Evolutionary conservation across 2,329 filamentous ascomycete genomes (phyloP), one percentile per base, ranked within the genome.

Genomic region (Trichoderma arundinaceum): DNA sequence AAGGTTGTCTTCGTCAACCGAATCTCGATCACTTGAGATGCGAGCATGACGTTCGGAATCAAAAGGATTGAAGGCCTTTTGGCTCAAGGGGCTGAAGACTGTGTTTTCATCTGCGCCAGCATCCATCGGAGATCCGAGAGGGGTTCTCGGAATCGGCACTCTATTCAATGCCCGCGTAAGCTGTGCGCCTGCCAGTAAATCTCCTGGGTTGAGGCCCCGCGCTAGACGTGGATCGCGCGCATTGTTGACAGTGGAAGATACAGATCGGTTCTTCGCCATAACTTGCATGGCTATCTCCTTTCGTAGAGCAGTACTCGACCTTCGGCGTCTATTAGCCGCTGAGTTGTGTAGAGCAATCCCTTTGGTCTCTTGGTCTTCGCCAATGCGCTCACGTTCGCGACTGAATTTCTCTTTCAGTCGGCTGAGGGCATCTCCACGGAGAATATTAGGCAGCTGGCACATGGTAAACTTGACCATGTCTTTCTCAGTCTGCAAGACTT

Each of bases 311-410:
- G 89, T 89, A 63, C 87, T 92, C 0, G 93, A 92, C 65, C 90
- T 86, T 66, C 90, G 86, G 63, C 90, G 86, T 52, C 88, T 86
- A 57, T 86, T 84, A 10, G 82, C 79, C 75, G 85, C 75, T 73
- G 88, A 86, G 72, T 98, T 99, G 75, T 99, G 95, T 44, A 99
- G 82, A 5, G 96, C 95, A 71, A 99, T 98, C 0, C 95, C 96
- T 77, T 98, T 98, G 2, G 73, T 74, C 17, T 90, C 87, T 67
- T 97, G 92, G 72, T 95, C 92, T 2, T 88, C 86, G 1, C 90
- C 90, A 19, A 93, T 87, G 9, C 93, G 88, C 72, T 97, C 93
- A 69, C 90, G 86, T 73, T 99, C 95, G 15, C 88, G 86, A 41
- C 85, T 86, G 72, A 99, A 99, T 73, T 98, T 99, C 70, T 96